phyloP scores from a whole-genome alignment of 1,139 yeast species.

The Suhomyces coccinellae region DNA sequence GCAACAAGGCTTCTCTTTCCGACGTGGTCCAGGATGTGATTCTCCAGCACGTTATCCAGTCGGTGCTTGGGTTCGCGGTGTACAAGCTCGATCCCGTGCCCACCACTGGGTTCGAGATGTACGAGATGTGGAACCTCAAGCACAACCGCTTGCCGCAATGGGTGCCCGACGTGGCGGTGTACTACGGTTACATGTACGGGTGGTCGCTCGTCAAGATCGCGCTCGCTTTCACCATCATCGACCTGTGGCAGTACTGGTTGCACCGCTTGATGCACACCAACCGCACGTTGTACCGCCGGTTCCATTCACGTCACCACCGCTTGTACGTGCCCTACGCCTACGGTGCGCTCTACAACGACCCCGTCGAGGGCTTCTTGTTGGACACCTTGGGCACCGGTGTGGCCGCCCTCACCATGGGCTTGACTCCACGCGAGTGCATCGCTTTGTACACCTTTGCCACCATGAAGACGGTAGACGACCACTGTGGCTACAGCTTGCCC shows the following conservation, averaged over 20 bases:
- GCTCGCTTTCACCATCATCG: conserved; percentile 72
- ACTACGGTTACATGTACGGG: conserved; percentile 57
- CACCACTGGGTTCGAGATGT: conserved; percentile 71
- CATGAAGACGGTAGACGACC: conserved; percentile 95
- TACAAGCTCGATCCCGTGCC: conserved; percentile 61
- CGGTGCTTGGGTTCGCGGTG: conserved; percentile 61
- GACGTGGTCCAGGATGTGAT: conserved; percentile 82
- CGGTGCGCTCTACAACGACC: conserved; percentile 94
- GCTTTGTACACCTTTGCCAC: conserved; percentile 83
- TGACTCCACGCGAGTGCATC: conserved; percentile 76
- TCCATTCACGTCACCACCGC: conserved; percentile 93
- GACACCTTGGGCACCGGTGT: conserved; percentile 93
- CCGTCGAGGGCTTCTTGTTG: conserved; percentile 86
- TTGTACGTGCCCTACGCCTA: conserved; percentile 94
- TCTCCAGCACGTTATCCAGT: conserved; percentile 80
- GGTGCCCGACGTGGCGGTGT: conserved; percentile 47
- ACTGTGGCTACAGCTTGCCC: conserved; percentile 93
- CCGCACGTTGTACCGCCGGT: conserved; percentile 68
- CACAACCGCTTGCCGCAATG: conserved; percentile 35
- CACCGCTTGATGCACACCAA: conserved; percentile 88
- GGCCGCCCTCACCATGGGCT: conserved; percentile 61
- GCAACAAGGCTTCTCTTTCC: conserved; percentile 69
- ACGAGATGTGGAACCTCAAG: conserved; percentile 66
- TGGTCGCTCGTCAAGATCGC: conserved; percentile 56
- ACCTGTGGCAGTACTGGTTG: conserved; percentile 91